phyloP scores from a whole-genome alignment of 768 basidiomycete genomes.

The Mrakia gelida region DNA sequence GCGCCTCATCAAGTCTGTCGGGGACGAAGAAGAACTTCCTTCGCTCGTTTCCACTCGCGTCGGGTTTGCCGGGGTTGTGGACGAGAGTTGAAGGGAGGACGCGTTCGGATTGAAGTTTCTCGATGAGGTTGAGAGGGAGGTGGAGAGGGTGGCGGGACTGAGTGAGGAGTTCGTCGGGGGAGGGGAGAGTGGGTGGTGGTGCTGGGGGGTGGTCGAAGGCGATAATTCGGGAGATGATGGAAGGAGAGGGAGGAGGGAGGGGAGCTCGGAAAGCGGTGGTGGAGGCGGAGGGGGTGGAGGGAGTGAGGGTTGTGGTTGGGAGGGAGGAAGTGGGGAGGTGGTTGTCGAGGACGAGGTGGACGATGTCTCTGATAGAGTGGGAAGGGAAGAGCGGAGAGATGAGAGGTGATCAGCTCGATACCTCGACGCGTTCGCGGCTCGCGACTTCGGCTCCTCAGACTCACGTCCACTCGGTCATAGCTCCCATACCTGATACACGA shows the following conservation, averaged over 20 bases:
- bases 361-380: conserved; percentile 56
- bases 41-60: background rate
- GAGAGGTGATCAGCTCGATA: background rate
- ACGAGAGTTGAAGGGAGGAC: conserved; percentile 25
- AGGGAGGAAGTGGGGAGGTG: background rate
- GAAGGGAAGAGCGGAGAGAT: background rate
- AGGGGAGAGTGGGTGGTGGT: background rate
- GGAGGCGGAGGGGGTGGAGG: background rate
- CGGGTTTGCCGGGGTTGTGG: background rate
- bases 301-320: background rate
- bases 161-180: background rate
- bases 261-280: background rate
- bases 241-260: background rate
- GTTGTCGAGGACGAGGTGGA: conserved; percentile 42
- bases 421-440: too few species aligned
- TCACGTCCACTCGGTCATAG: conserved; percentile 84
- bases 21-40: conserved; percentile 29
- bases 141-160: conserved; percentile 19
- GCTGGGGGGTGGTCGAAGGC: background rate
- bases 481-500: conserved; percentile 63
- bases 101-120: background rate
- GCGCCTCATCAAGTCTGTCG: background rate
- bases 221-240: background rate
- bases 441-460: background rate
- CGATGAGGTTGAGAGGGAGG: conserved; percentile 1